Evolutionary conservation across 768 basidiomycete species (phyloP), one percentile per base, ranked within the genome.

Genomic region (Paxillus ammoniavirescens): DNA sequence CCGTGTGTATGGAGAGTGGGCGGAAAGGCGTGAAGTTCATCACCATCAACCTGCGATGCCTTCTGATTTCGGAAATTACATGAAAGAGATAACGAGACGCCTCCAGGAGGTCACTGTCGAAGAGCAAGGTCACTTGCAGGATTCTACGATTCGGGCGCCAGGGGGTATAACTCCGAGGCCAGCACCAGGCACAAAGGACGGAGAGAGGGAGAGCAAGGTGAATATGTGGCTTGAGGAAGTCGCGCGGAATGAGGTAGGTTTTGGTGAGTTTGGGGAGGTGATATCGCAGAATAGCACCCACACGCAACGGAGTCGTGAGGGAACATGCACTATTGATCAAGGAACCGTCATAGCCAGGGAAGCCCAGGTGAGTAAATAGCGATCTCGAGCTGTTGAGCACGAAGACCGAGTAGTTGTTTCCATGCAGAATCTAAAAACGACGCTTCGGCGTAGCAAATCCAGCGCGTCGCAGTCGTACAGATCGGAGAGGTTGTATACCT

Each of bases 181-280:
- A 54, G 23, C 37, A 52, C 2, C 53, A 60, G 57, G 13, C 57
- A 53, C 31, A 58, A 51, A 57, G 65, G 54, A 58, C 52, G 52
- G 48, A 10, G 62, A 38, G 17, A 56, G 47, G 14, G 65, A 53
- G 21, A 57, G 58, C 5, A 81, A 79, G 44, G 77, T 86, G 50
- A 77, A 73, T 21, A 75, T 74, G 8, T 86, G 83, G 83, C 70
- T 82, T 33, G 79, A 83, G 60, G 77, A 79, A 42, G 78, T 81
- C 0, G 76, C 77, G 4, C 66, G 72, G 49, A 73, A 77, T 49
- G 69, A 63, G 31, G 45, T 50, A 21, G 50, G n/a, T 40, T 36
- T 31, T 42, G 54, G 57, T 37, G 69, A 69, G 23, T 60, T 61
- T 28, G 68, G 67, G 40, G 65, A 49, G 28, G 50, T 60, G 18